Evolutionary conservation across 2,329 filamentous ascomycete species (phyloP), one percentile per base, ranked within the genome.

Genomic region (Neonectria magnoliae): DNA sequence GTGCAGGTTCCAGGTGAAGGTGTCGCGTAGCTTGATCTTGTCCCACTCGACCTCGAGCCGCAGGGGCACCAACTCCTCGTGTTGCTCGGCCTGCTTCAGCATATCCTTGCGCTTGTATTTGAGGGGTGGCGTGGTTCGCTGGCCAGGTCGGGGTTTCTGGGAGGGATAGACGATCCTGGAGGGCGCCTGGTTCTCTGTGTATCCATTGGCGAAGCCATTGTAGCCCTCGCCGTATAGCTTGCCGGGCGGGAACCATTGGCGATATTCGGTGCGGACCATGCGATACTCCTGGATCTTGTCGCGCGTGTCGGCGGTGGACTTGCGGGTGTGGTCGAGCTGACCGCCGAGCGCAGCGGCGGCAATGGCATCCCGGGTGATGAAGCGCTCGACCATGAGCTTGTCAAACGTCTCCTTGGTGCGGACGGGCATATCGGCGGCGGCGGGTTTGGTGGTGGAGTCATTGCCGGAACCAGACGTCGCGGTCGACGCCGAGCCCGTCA

Each of bases 1-100:
- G 81, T 98, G 93, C 38, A 98, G 85, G 78, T 99, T 99, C 94
- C 95, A 99, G 3, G 96, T 98, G 72, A 99, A 98, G 1, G 96
- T 98, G 79, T 99, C 96, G 77, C 96, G 92, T 65, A 99, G 85
- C 80, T 96, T 96, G 73, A 98, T 88, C 82, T 97, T 97, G 71
- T 98, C 95, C 87, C 93, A 92, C 75, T 99, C 96, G 54, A 98
- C 93, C 73, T 99, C 96, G 59, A 99, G 82, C 52, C 96, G 89
- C 69, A 99, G 87, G 3, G 96, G 96, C 1, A 98, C 93, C 58
- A 99, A 83, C 76, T 98, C 93, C 78, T 99, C 96, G 57, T 93
- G 86, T 76, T 95, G 92, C 72, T 98, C 95, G 25, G 93, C 93
- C 81, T 98, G 96, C 71, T 90, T 88, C 67, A 89, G 87, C 82